Evolutionary conservation across 164 flowering plant species (phyloP).

Genomic region (Euptelea pleiosperma): DNA sequence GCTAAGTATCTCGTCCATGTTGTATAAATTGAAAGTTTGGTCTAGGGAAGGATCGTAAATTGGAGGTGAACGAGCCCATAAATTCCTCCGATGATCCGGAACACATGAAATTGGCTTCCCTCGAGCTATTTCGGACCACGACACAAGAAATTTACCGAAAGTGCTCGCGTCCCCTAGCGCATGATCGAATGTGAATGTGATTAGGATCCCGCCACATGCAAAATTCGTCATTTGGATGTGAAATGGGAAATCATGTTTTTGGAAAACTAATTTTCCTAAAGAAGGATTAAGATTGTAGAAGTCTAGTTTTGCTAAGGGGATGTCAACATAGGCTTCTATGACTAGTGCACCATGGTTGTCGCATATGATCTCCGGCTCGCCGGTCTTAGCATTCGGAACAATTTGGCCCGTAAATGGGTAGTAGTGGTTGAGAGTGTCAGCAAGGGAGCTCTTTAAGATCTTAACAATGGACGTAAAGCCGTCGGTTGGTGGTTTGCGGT

Average conservation of each 20-base stretch:
- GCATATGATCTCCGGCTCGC: constrained; percentile 46
- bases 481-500: constrained; percentile 7
- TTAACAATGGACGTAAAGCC: constrained; percentile 11
- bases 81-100: constrained; percentile 40
- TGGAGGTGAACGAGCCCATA: constrained; percentile 37
- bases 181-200: constrained; percentile 51
- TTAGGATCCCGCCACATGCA: constrained; percentile 39
- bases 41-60: constrained; percentile 35
- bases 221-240: constrained; percentile 40
- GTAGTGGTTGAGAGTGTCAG: constrained; percentile 31
- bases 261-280: constrained; percentile 34
- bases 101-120: constrained; percentile 25
- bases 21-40: constrained; percentile 34
- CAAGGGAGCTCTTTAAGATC: constrained; percentile 29
- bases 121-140: constrained; percentile 43
- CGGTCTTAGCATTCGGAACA: constrained; percentile 21
- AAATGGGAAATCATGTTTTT: constrained; percentile 23
- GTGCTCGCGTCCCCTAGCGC: constrained; percentile 47
- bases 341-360: constrained; percentile 40
- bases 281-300: constrained; percentile 34
- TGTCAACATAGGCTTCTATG: constrained; percentile 34
- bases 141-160: constrained; percentile 40
- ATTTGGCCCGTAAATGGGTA: constrained; percentile 47
- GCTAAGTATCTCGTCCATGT: constrained; percentile 35
- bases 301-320: constrained; percentile 22